Conservation (phyloP, 768 basidiomycete species). For the Russula dissimulans region DNA sequence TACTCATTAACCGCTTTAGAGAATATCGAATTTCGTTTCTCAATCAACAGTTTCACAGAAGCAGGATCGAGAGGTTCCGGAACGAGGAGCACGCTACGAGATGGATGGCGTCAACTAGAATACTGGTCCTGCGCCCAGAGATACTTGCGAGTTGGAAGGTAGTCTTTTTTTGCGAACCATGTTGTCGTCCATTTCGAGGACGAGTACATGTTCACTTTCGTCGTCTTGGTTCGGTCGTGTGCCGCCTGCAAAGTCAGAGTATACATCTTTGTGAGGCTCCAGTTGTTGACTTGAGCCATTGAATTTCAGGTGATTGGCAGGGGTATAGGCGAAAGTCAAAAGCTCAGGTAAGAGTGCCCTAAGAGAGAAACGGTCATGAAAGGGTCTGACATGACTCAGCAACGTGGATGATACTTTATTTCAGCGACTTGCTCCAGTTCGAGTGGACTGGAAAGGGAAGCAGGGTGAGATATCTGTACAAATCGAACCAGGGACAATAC, state of each 20-base stretch:
- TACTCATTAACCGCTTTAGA: conserved; percentile 41
- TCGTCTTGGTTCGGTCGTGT: conserved; percentile 25
- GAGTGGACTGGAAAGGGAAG: conserved; percentile 46
- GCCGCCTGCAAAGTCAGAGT: neutral
- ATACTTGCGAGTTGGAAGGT: conserved; percentile 6
- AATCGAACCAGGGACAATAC: conserved; percentile 14
- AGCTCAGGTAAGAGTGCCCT: conserved; percentile 78
- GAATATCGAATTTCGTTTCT: conserved; percentile 23
- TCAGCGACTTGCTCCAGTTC: conserved; percentile 73
- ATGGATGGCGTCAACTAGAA: neutral
- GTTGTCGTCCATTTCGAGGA: conserved; percentile 44
- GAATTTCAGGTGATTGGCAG: conserved; percentile 49
- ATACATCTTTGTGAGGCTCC: neutral
- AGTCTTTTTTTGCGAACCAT: conserved; percentile 8
- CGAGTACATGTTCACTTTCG: conserved; percentile 41
- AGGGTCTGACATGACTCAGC: neutral
- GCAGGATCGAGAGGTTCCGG: conserved; percentile 11
- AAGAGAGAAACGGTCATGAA: neutral
- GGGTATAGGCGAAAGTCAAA: conserved; percentile 75
- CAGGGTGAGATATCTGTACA: neutral
- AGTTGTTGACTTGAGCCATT: conserved; percentile 40
- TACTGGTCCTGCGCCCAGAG: neutral
- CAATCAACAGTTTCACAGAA: conserved; percentile 9
- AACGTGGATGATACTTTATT: conserved; percentile 49
- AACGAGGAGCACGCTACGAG: conserved; percentile 3